phyloP scores from a whole-genome alignment of 2,329 filamentous ascomycete species.

The Aspergillus ochraceoroseus region DNA sequence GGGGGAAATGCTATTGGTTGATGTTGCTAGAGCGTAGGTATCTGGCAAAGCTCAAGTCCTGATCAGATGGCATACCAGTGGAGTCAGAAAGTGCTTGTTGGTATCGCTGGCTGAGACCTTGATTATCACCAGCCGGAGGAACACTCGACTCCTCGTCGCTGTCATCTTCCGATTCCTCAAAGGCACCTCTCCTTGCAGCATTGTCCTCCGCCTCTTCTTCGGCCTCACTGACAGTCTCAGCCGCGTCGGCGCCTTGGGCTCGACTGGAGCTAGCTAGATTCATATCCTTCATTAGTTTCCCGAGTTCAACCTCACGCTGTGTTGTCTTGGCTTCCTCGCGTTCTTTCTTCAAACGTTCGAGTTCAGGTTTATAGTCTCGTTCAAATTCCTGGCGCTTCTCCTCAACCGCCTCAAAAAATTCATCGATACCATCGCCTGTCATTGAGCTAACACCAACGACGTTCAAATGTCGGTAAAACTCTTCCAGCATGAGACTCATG shows the following conservation, averaged over 20 bases:
- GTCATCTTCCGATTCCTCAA: conserved; percentile 40
- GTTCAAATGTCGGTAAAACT: conserved; percentile 91
- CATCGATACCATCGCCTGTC: conserved; percentile 83
- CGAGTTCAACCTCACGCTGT: conserved; percentile 72
- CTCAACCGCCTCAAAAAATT: conserved; percentile 86
- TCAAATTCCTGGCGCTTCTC: conserved; percentile 86
- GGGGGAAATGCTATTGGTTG: conserved; percentile 21
- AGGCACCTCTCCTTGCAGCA: conserved; percentile 38
- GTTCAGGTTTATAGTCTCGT: conserved; percentile 83
- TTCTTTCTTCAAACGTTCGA: conserved; percentile 71
- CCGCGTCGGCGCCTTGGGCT: conserved; percentile 25
- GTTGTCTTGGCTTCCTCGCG: conserved; percentile 69
- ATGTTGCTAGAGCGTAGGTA: conserved; percentile 44
- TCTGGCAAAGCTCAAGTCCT: conserved; percentile 51
- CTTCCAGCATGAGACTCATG: conserved; percentile 95
- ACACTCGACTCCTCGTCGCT: conserved; percentile 57
- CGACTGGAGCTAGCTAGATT: conserved; percentile 48
- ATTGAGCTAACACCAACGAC: conserved; percentile 92
- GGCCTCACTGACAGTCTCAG: conserved; percentile 47
- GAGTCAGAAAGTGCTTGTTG: conserved; percentile 64
- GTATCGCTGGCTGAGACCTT: conserved; percentile 70
- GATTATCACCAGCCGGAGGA: conserved; percentile 55
- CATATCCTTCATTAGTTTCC: conserved; percentile 95
- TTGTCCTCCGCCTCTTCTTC: conserved; percentile 48
- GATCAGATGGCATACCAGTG: conserved; percentile 36